phyloP scores from a whole-genome alignment of 2,329 filamentous ascomycete genomes.

The Stagonosporopsis vannaccii region DNA sequence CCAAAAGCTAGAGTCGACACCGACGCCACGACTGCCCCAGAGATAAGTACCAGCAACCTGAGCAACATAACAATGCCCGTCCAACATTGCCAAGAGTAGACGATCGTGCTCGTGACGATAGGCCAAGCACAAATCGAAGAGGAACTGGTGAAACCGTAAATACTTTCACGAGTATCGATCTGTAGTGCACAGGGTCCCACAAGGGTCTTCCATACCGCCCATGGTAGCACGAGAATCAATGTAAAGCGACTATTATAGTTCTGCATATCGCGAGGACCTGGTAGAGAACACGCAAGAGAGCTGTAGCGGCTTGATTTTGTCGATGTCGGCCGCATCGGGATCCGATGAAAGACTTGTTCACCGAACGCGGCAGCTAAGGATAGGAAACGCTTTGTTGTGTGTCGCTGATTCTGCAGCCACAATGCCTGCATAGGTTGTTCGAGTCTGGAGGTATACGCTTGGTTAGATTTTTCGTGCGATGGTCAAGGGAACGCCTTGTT shows the following conservation, averaged over 20 bases:
- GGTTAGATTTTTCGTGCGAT: no score
- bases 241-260: not conserved
- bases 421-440: not conserved
- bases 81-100: no score
- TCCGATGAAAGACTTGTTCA: no score
- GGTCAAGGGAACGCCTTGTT: no score
- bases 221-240: not conserved
- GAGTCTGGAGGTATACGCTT: not conserved
- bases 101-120: no score
- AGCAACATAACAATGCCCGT: no score
- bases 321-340: no score
- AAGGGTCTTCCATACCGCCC: not conserved
- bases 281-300: not conserved
- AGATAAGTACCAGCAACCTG: no score
- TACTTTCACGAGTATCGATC: not conserved
- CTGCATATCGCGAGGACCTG: not conserved
- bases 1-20: no score
- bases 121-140: no score
- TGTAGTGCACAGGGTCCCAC: not conserved
- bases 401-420: not conserved
- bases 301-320: not conserved
- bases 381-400: not conserved
- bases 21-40: no score
- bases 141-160: not conserved
- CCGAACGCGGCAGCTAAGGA: not conserved